phyloP scores from a whole-genome alignment of 352 stramenopile species.

The Pythium utonaiense region DNA sequence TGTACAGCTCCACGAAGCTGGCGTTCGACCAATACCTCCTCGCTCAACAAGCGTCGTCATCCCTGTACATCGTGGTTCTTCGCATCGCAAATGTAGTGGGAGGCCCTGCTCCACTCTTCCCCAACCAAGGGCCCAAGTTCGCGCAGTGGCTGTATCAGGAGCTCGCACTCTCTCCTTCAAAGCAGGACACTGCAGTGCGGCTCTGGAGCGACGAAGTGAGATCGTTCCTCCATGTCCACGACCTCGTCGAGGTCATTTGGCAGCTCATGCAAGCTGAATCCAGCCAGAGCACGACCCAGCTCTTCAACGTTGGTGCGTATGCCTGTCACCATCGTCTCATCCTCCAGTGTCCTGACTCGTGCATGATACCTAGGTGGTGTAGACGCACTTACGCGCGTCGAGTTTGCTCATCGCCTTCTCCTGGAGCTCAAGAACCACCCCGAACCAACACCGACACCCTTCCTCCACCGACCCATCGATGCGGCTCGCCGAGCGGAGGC shows the following conservation, averaged over 20 bases:
- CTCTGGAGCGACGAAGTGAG: constrained; percentile 66
- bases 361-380: constrained; percentile 28
- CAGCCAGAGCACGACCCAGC: not conserved
- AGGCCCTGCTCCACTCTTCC: constrained; percentile 34
- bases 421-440: constrained; percentile 9
- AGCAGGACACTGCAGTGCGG: constrained; percentile 20
- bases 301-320: constrained; percentile 60
- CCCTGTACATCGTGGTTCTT: constrained; percentile 26
- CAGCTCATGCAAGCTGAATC: constrained; percentile 18
- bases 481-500: constrained; percentile 25
- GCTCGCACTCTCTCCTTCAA: constrained; percentile 24
- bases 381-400: constrained; percentile 45
- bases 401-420: constrained; percentile 36
- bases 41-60: not conserved
- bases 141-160: constrained; percentile 58
- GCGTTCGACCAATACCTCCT: constrained; percentile 45
- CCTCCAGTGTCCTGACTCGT: too few relatives aligned
- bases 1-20: constrained; percentile 52
- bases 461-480: constrained; percentile 23
- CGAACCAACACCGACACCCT: not conserved
- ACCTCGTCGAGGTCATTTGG: constrained; percentile 43
- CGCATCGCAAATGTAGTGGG: constrained; percentile 68
- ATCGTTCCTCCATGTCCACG: constrained; percentile 53
- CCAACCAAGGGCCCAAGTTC: constrained; percentile 44
- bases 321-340: too few relatives aligned